Evolutionary conservation across 2,329 filamentous ascomycete species (phyloP).

Genomic region (Anthostomella pinea): DNA sequence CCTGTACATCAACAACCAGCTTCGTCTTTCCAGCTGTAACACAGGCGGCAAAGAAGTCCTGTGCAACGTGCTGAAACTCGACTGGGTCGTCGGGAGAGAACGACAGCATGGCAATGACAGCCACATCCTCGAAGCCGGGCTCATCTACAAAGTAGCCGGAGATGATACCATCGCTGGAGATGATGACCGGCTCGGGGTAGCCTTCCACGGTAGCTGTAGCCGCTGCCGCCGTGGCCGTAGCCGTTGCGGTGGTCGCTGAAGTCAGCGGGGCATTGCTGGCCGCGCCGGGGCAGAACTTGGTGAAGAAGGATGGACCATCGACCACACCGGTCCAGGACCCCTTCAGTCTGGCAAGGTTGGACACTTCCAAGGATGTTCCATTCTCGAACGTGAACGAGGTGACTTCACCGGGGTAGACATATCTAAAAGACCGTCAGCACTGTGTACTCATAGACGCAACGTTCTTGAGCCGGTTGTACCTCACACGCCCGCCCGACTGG

Average conservation of each 20-base stretch:
- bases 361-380: slow-evolving; percentile 31
- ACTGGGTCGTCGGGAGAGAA: slow-evolving; percentile 26
- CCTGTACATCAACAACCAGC: slow-evolving; percentile 52
- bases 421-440: slow-evolving; percentile 22
- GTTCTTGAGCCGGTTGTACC: slow-evolving; percentile 17
- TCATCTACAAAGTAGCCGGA: slow-evolving; percentile 34
- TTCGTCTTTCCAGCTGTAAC: slow-evolving; percentile 52
- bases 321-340: slow-evolving; percentile 32
- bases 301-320: slow-evolving; percentile 31
- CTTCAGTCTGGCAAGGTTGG: slow-evolving; percentile 36
- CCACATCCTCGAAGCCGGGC: slow-evolving; percentile 31
- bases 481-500: slow-evolving; percentile 32
- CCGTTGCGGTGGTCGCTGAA: slow-evolving; percentile 3
- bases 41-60: slow-evolving; percentile 31
- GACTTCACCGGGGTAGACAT: slow-evolving; percentile 37
- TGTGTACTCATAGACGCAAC: too few relatives aligned
- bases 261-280: slow-evolving; percentile 7
- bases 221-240: slow-evolving; percentile 10
- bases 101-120: slow-evolving; percentile 30
- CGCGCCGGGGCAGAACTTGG: slow-evolving; percentile 26
- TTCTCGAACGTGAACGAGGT: slow-evolving; percentile 40
- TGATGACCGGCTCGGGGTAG: slow-evolving; percentile 31
- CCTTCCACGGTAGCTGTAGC: slow-evolving; percentile 18
- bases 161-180: slow-evolving; percentile 28
- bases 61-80: slow-evolving; percentile 32